phyloP scores from a whole-genome alignment of 2,329 filamentous ascomycete species.

The Penicillium sp. region DNA sequence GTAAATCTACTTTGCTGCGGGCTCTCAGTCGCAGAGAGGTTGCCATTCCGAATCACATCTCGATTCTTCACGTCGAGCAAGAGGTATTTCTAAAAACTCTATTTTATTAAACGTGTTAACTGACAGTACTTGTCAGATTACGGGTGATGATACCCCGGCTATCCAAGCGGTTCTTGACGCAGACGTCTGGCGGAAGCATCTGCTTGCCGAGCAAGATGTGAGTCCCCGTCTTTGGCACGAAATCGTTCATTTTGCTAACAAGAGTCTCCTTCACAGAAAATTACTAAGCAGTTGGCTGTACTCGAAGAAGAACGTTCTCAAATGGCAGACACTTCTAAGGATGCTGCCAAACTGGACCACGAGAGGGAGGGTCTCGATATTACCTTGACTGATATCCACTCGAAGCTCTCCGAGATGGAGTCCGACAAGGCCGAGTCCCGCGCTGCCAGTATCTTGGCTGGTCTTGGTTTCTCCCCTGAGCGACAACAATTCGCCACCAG shows the following conservation, averaged over 20 bases:
- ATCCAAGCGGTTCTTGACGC: slow-evolving; percentile 95
- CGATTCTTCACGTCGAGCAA: slow-evolving; percentile 98
- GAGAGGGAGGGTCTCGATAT: slow-evolving; percentile 90
- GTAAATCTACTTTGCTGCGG: slow-evolving; percentile 91
- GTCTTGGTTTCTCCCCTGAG: slow-evolving; percentile 94
- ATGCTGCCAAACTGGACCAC: slow-evolving; percentile 82
- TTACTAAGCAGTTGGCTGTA: slow-evolving; percentile 73
- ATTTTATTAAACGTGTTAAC: slow-evolving; percentile 19
- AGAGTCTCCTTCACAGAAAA: slow-evolving; percentile 62
- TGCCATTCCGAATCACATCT: slow-evolving; percentile 94
- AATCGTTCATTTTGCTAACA: slow-evolving; percentile 7
- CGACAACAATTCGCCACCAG: slow-evolving; percentile 91
- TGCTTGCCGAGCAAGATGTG: slow-evolving; percentile 85
- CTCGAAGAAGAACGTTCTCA: slow-evolving; percentile 78
- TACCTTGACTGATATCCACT: slow-evolving; percentile 87
- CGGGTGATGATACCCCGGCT: slow-evolving; percentile 92
- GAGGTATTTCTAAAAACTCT: slow-evolving; percentile 65
- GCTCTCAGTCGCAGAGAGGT: slow-evolving; percentile 93
- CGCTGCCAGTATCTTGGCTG: slow-evolving; percentile 93
- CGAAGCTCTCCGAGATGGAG: slow-evolving; percentile 96
- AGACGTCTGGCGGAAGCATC: slow-evolving; percentile 97
- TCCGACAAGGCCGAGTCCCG: slow-evolving; percentile 97
- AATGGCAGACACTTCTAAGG: slow-evolving; percentile 88
- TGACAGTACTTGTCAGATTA: slow-evolving; percentile 65
- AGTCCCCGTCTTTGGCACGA: slow-evolving; percentile 38